These are phyloP conservation scores for Xylariales sp. DNA, from an alignment of 2,329 filamentous ascomycete species.

Conservation along the genomic window DNA sequence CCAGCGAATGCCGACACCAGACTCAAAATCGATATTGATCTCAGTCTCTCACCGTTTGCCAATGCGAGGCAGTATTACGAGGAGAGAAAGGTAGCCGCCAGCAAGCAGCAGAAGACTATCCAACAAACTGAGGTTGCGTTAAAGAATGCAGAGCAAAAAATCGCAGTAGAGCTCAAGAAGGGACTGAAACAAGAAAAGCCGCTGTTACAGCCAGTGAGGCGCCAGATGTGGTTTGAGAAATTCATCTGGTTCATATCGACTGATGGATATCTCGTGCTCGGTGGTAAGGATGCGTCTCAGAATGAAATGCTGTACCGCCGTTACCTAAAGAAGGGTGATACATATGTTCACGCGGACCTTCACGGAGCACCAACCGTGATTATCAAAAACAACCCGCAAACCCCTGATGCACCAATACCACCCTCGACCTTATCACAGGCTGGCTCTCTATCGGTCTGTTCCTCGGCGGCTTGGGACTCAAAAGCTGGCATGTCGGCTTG, in stretches of 20 bases:
- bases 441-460: constrained; percentile 77
- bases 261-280: constrained; percentile 89
- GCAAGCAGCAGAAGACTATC: constrained; percentile 83
- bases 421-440: constrained; percentile 90
- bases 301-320: constrained; percentile 87
- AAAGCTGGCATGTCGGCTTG: constrained; percentile 94
- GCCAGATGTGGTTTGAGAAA: constrained; percentile 94
- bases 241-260: constrained; percentile 94
- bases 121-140: constrained; percentile 78
- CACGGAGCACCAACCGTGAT: constrained; percentile 80
- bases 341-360: constrained; percentile 89
- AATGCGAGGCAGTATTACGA: constrained; percentile 93
- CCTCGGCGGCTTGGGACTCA: constrained; percentile 89
- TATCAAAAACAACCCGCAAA: constrained; percentile 80
- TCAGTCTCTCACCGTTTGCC: constrained; percentile 76
- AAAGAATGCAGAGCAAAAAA: constrained; percentile 87
- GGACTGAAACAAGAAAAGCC: constrained; percentile 89
- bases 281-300: constrained; percentile 82
- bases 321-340: constrained; percentile 81
- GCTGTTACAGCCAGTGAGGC: constrained; percentile 75
- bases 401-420: constrained; percentile 79
- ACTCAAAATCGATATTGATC: constrained; percentile 78
- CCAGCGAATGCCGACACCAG: constrained; percentile 43
- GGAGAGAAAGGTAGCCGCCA: constrained; percentile 76
- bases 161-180: constrained; percentile 79